Evolutionary conservation across 2,329 filamentous ascomycete genomes (phyloP).

Genomic region (Diaporthe vaccinii): DNA sequence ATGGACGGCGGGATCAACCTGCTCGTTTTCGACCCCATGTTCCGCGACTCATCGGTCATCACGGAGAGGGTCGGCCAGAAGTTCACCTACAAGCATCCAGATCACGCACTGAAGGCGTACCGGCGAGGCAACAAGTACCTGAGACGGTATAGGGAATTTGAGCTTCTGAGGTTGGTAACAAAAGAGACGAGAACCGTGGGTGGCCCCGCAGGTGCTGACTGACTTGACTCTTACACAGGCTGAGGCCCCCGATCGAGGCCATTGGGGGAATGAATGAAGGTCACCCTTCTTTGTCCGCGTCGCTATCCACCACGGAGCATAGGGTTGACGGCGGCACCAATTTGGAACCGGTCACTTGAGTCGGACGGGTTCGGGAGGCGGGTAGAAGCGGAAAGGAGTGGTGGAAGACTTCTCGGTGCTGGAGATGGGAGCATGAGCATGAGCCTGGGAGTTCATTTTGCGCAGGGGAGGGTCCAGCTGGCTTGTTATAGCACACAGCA

Average conservation of each 20-base stretch:
- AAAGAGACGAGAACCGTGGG: constrained; percentile 4
- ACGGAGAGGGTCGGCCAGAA: constrained; percentile 67
- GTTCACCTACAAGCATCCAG: constrained; percentile 61
- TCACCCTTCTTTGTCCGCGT: too few relatives aligned
- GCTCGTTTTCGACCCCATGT: constrained; percentile 90
- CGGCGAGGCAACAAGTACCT: constrained; percentile 78
- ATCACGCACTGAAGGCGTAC: constrained; percentile 77
- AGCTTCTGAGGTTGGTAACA: constrained; percentile 74
- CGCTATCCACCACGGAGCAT: neutral
- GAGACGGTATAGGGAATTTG: constrained; percentile 80
- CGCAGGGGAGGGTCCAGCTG: neutral
- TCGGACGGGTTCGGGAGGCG: neutral
- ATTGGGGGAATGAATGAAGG: neutral
- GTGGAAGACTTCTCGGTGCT: neutral
- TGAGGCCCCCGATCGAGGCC: constrained; percentile 22
- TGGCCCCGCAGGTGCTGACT: neutral
- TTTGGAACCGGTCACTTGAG: neutral
- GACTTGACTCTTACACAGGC: constrained; percentile 5
- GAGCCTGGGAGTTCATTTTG: neutral
- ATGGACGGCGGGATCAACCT: constrained; percentile 75
- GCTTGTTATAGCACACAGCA: constrained; percentile 22
- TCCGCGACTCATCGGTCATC: constrained; percentile 76
- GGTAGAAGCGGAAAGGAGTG: neutral
- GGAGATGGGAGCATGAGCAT: neutral
- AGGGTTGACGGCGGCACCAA: neutral